Evolutionary conservation across 257 asterid genomes (phyloP), one percentile per base, ranked within the genome.

Genomic region (Fraxinus pennsylvanica): DNA sequence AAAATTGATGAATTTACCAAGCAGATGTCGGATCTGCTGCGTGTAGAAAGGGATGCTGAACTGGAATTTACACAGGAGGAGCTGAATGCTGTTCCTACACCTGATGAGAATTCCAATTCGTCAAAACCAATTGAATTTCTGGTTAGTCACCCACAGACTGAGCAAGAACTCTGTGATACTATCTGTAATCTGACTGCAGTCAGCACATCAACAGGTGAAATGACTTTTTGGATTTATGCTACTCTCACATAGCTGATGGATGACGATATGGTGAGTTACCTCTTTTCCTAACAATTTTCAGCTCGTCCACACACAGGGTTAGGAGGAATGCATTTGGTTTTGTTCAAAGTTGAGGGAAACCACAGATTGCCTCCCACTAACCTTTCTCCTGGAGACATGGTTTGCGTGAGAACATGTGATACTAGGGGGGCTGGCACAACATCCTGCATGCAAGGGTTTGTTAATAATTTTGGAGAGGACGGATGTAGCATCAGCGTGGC

Each of bases 361-460:
- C 91, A 94, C 81, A 90, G 94, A 81, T 81, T 94, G 84, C 99
- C 99, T 21, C 99, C 99, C 72, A 88, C 97, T 61, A 94, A 90
- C 76, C 95, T 94, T 80, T 94, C 99, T 80, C 99, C 97, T 0
- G 99, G 99, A 43, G 99, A 94, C 88, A 94, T 94, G 99, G 97
- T 94, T 75, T 94, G 99, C n/a, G 93, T 94, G 71, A 90, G 97
- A 81, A 88, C 84, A 77, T 94, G 97, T 84, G 97, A 92, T 80
- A 89, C 87, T 52, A 89, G 96, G 84, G 97, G 99, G 50, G 99
- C 96, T 76, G 96, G 91, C 27, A 93, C 99, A 36, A 90, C 96
- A 6, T 92, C 99, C 83, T 90, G 90, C 88, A 85, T 94, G 88
- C 97, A 94, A 83, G 99, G 99, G 8, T 91, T 94, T 83, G 97